Base-by-base conservation (phyloP, 148 eudicot species). In the Salicornia ramosissima region DNA sequence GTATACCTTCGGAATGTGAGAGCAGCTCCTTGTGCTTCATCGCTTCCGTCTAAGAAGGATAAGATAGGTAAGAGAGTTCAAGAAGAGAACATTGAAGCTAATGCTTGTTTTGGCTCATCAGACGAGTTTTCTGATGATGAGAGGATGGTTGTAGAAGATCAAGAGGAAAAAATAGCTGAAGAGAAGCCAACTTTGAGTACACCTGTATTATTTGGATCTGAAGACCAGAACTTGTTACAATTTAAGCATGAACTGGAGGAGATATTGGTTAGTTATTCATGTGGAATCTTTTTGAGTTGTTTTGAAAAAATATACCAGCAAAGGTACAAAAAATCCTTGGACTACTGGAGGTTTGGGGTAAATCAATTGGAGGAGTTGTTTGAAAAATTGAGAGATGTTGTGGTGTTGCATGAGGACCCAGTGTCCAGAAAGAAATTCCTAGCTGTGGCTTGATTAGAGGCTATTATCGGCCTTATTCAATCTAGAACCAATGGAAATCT, bases 161-260 rank as follows among this genome's bases (percentile, higher is more conserved):
- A 74, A 56, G 79, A 75, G 39, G 67, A 25, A 71, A 71, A 57
- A 50, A 15, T 68, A 67, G 69, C 51, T 57, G 68, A 51, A 65
- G 80, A 60, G 53, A 78, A 70, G 50, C 56, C 68, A 36, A 29
- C 52, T 76, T 53, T 56, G 12, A 49, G 39, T 63, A 51, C 71
- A 33, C 63, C 49, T 33, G 74, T 51, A 45, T 24, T 19, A 28
- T 55, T 43, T 53, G 75, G 43, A 64, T 42, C 43, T 30, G 77
- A 77, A 59, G 77, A 86, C 67, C 71, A 36, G 74, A 75, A 73
- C 30, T 78, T 90, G 33, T 67, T 77, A 34, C 71, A 77, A 62
- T 90, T 94, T 71, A 94, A 82, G 81, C 53, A 75, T 10, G 98
- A 94, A 89, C 86, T 94, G 53, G 88, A 90, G 75, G 98, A 94